These are phyloP conservation scores for Suhomyces xylopsoci DNA, from an alignment of 805 yeast genomes.

Conservation along the genomic window DNA sequence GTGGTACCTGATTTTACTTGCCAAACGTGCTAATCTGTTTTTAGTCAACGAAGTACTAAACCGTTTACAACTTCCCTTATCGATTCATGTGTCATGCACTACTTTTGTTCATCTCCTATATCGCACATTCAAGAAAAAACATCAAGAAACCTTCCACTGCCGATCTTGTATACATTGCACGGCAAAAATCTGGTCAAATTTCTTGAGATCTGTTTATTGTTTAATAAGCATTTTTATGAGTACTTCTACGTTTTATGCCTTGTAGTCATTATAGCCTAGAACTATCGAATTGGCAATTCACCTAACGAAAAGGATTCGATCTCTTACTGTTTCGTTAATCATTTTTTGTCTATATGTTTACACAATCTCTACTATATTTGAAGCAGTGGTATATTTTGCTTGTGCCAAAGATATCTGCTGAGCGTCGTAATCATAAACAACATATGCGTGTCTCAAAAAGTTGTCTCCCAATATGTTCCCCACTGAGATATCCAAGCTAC, in stretches of 20 bases:
- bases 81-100: neutral
- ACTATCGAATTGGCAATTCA: no score
- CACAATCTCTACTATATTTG: slow-evolving; percentile 2
- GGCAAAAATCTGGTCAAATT: neutral
- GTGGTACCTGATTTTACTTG: neutral
- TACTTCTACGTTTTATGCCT: no score
- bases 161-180: neutral
- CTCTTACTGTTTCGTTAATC: no score
- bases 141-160: neutral
- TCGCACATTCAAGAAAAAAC: neutral
- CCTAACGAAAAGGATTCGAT: no score
- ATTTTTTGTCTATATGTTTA: neutral
- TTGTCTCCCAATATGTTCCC: slow-evolving; percentile 47
- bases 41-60: no score
- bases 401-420: slow-evolving; percentile 46
- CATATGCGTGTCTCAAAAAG: slow-evolving; percentile 50
- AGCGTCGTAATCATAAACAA: slow-evolving; percentile 53
- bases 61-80: neutral
- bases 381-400: slow-evolving; percentile 30
- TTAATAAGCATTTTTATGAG: no score
- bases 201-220: no score
- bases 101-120: neutral
- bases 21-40: no score
- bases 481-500: neutral
- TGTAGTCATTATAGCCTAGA: no score